These are phyloP conservation scores for Patellaria atrata DNA, from an alignment of 495 filamentous ascomycete species.

Conservation along the genomic window DNA sequence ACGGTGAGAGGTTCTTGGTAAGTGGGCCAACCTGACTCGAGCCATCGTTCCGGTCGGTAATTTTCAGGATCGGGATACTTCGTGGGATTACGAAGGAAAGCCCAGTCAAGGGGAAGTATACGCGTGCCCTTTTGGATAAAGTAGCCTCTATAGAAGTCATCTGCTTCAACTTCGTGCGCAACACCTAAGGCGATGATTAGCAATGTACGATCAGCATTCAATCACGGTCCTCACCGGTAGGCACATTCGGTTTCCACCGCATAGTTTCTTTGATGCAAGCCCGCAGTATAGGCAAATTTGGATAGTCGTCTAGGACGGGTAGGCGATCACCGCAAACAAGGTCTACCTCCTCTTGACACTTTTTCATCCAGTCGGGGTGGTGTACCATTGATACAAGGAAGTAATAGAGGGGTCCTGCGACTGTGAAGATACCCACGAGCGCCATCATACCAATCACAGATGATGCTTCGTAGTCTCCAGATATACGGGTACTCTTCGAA, in stretches of 20 bases:
- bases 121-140: conserved; percentile 24
- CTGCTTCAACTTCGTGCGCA: conserved; percentile 17
- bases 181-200: conserved; percentile 9
- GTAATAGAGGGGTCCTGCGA: conserved; percentile 21
- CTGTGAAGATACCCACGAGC: conserved; percentile 21
- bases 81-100: conserved; percentile 23
- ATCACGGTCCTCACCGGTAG: conserved; percentile 10
- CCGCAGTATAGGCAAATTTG: conserved; percentile 14
- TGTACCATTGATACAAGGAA: conserved; percentile 24
- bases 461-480: conserved; percentile 17
- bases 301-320: conserved; percentile 17
- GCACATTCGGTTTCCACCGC: conserved; percentile 19
- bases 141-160: conserved; percentile 23
- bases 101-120: conserved; percentile 20
- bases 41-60: conserved; percentile 28
- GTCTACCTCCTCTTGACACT: conserved; percentile 23
- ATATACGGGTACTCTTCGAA: conserved; percentile 11
- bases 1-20: conserved; percentile 21
- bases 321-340: conserved; percentile 12
- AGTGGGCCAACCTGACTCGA: conserved; percentile 21
- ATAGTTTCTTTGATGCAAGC: conserved; percentile 21
- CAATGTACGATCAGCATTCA: neutral
- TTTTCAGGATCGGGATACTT: conserved; percentile 27
- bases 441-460: conserved; percentile 19
- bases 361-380: conserved; percentile 20